Percentiles rank a stretch among this genome's conserved stretches.
These are phyloP conservation scores for Metrosideros polymorpha DNA, from an alignment of 441 rosid genomes.

Conservation along the genomic window DNA sequence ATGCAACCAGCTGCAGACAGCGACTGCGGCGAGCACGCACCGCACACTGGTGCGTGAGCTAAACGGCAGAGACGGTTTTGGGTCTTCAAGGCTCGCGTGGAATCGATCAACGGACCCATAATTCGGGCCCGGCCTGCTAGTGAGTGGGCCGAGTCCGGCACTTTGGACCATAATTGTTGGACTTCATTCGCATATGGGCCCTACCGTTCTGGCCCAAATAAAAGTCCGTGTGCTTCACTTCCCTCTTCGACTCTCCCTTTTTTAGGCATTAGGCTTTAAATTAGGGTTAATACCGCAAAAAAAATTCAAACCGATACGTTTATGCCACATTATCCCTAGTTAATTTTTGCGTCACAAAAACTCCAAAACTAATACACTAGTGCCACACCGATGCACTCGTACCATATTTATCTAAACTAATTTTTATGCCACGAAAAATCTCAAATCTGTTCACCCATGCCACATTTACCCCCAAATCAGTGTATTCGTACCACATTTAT, in stretches of 20 bases:
- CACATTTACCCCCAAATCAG: too few relatives aligned
- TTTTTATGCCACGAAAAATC: too few relatives aligned
- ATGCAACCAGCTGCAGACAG: background rate
- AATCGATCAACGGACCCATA: background rate
- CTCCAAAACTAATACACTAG: too few relatives aligned
- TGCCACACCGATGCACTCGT: too few relatives aligned
- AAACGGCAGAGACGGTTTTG: background rate
- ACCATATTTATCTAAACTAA: too few relatives aligned
- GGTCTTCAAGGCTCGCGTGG: background rate
- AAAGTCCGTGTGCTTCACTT: background rate
- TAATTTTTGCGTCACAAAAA: too few relatives aligned
- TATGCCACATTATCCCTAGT: too few relatives aligned
- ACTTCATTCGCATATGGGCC: background rate
- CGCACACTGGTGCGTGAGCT: background rate
- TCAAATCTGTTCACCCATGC: too few relatives aligned
- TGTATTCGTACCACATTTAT: too few relatives aligned
- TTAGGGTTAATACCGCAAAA: too few relatives aligned
- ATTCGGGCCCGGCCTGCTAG: background rate
- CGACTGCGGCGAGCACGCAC: background rate
- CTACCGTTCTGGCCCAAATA: background rate
- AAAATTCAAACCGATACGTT: too few relatives aligned
- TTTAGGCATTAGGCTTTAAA: background rate
- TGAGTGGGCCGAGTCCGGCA: background rate
- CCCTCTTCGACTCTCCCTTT: background rate
- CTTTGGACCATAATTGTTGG: background rate